Percentiles rank a stretch among this genome's conserved stretches.
Evolutionary conservation across 2,329 filamentous ascomycete species (phyloP).

Genomic region (Sclerotinia spermophila): DNA sequence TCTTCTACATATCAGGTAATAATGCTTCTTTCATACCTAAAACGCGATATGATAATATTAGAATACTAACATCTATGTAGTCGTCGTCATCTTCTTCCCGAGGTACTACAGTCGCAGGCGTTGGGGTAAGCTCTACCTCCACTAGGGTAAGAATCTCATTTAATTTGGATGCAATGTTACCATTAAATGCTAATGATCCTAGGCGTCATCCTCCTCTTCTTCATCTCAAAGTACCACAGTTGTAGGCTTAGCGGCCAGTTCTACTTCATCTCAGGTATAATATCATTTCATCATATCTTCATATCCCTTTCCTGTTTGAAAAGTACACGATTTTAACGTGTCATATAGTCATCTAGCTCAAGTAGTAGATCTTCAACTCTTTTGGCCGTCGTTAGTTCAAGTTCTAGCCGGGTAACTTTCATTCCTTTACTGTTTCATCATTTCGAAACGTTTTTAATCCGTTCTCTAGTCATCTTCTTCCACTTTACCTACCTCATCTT

Average conservation of each 20-base stretch:
- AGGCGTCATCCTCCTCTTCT: background rate
- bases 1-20: background rate
- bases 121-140: background rate
- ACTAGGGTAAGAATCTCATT: background rate
- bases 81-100: background rate
- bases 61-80: background rate
- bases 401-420: background rate
- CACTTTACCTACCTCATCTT: background rate
- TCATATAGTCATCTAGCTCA: background rate
- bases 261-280: background rate
- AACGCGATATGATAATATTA: background rate
- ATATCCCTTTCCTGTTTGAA: background rate
- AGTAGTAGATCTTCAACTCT: background rate
- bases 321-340: background rate
- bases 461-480: background rate
- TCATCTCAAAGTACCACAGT: background rate
- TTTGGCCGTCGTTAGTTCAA: background rate
- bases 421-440: background rate
- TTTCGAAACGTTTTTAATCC: background rate
- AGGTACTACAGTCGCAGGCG: background rate
- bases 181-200: background rate
- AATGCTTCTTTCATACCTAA: background rate
- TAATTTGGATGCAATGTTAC: background rate
- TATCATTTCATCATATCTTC: background rate
- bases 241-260: background rate